Percentiles rank a stretch among this genome's conserved stretches.
Evolutionary conservation across 192 early-diverging fungal species (phyloP).

Genomic region (Oehlia diaphana): DNA sequence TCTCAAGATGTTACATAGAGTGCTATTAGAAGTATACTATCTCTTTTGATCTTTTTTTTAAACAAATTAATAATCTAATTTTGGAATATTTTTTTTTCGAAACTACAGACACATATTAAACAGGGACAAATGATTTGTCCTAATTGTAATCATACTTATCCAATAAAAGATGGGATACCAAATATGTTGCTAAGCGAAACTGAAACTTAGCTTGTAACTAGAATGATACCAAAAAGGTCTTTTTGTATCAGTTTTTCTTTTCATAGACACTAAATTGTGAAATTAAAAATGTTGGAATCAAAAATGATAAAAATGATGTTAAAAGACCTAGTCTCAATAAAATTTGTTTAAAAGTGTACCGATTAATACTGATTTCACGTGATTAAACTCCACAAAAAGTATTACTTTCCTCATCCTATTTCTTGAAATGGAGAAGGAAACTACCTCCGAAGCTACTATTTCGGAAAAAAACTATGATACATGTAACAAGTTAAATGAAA

Average conservation of each 20-base stretch:
- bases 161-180: conserved; percentile 91
- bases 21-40: conserved; percentile 74
- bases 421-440: background rate
- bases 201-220: conserved; percentile 56
- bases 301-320: no score
- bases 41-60: background rate
- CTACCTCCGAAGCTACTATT: background rate
- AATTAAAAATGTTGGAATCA: no score
- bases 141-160: conserved; percentile 87
- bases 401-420: no score
- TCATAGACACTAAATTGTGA: no score
- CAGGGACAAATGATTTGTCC: conserved; percentile 91
- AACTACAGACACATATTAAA: conserved; percentile 72
- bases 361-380: no score
- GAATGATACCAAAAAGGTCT: no score
- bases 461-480: background rate
- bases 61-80: background rate
- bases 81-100: background rate
- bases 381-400: no score
- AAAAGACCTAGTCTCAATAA: no score
- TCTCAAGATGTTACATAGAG: conserved; percentile 72
- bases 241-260: no score
- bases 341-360: no score
- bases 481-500: background rate
- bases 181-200: conserved; percentile 86